A percentile compares a stretch with the other conserved stretches of the same genome.
phyloP scores from a whole-genome alignment of 306 rosid genomes.

The Dicorynia guianensis region DNA sequence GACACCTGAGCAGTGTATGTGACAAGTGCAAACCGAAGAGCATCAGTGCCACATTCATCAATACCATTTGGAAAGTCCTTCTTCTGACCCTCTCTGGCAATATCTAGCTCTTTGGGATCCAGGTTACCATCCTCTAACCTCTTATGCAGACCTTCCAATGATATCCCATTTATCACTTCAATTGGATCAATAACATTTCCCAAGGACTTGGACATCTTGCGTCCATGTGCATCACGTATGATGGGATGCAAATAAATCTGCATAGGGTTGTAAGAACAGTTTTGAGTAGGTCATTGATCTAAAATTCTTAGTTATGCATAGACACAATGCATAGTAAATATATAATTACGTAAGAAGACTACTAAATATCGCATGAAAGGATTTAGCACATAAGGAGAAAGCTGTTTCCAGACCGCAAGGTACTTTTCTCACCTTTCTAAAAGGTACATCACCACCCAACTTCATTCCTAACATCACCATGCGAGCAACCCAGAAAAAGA shows the following conservation, averaged over 20 bases:
- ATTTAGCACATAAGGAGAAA: slow-evolving; percentile 5
- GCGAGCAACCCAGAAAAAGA: slow-evolving; percentile 98
- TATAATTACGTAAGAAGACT: background rate
- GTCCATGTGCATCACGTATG: slow-evolving; percentile 99
- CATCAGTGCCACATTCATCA: slow-evolving; percentile 94
- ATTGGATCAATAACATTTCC: slow-evolving; percentile 98
- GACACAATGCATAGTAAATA: background rate
- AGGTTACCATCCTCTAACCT: slow-evolving; percentile 89
- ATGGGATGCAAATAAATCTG: slow-evolving; percentile 98
- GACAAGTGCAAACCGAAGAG: slow-evolving; percentile 93
- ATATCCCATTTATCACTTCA: slow-evolving; percentile 87
- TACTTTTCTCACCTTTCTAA: slow-evolving; percentile 62
- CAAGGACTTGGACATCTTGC: slow-evolving; percentile 96
- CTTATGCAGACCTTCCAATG: slow-evolving; percentile 79
- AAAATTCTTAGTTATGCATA: slow-evolving; percentile 6
- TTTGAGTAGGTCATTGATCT: slow-evolving; percentile 32
- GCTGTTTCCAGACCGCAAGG: background rate
- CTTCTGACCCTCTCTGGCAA: slow-evolving; percentile 84
- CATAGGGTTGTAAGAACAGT: slow-evolving; percentile 30
- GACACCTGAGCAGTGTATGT: slow-evolving; percentile 94
- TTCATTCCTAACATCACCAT: slow-evolving; percentile 93
- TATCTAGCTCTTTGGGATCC: slow-evolving; percentile 79
- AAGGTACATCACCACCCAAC: slow-evolving; percentile 90
- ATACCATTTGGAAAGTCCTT: slow-evolving; percentile 95
- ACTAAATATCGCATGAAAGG: slow-evolving; percentile 9